These are phyloP conservation scores for Globisporangium viniferum DNA, from an alignment of 352 stramenopile genomes.

Conservation along the genomic window DNA sequence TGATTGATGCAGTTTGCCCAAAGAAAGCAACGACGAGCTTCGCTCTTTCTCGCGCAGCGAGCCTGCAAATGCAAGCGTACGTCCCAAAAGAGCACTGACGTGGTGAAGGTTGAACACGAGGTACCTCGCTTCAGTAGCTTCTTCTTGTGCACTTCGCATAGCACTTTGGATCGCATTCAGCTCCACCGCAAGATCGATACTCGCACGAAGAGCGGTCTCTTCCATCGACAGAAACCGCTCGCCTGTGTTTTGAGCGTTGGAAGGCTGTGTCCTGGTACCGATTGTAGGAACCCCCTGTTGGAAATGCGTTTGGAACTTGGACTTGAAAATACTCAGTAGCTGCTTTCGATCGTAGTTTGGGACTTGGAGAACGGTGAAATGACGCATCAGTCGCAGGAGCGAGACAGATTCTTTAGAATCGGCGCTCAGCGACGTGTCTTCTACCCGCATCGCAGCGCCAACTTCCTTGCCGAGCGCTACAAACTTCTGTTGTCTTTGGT, in stretches of 20 bases:
- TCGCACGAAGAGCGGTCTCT: conserved; percentile 50
- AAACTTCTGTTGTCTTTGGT: conserved; percentile 27
- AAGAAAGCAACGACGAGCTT: conserved; percentile 33
- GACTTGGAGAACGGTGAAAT: conserved; percentile 48
- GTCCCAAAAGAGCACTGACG: conserved; percentile 32
- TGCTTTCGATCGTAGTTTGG: conserved; percentile 43
- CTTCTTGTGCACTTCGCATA: not conserved
- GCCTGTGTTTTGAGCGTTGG: not conserved
- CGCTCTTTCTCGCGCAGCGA: conserved; percentile 8
- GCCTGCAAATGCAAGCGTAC: conserved; percentile 32
- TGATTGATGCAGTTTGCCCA: conserved; percentile 59
- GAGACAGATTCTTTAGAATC: not conserved
- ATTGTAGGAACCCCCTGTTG: not conserved
- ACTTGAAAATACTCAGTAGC: conserved; percentile 45
- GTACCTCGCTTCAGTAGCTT: not conserved
- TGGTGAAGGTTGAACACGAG: conserved; percentile 55
- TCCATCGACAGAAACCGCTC: conserved; percentile 30
- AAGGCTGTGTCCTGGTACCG: not conserved
- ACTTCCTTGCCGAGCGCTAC: conserved; percentile 32
- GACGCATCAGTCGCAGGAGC: conserved; percentile 34
- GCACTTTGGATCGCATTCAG: conserved; percentile 33
- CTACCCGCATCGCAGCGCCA: conserved; percentile 34
- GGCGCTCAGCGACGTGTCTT: not conserved
- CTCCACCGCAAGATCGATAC: conserved; percentile 49
- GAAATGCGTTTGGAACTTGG: conserved; percentile 40